Evolutionary conservation across 2,329 filamentous ascomycete species (phyloP), one percentile per base, ranked within the genome.

Genomic region (Didymella segeticola): DNA sequence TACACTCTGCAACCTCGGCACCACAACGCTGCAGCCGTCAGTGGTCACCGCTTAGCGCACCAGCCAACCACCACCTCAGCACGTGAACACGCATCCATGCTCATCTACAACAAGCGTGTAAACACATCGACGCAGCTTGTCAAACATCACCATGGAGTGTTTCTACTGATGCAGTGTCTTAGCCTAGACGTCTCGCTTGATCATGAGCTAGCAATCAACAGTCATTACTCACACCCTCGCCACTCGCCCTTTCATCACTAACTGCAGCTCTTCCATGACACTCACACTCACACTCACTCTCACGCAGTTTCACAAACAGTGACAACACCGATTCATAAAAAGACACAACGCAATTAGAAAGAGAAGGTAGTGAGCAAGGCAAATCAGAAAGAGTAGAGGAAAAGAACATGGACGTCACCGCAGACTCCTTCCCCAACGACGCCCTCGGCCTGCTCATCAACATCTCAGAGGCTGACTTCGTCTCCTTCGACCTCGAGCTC

Each of bases 401-500:
- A 19, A 9, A 12, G 46, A 43, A 29, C 10, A 88, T 88, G 86
- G 85, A 88, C 47, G 73, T 88, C 61, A 79, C 82, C 59, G 73
- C 73, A 19, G 63, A 68, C 53, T 77, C 79, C 41, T 86, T 85
- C 66, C 72, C 75, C 23, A 70, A 75, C 25, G 73, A 80, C 23
- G 74, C 88, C 6, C 77, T 86, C 3, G 78, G 78, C 31, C 80
- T 89, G 29, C 72, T 89, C 17, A 77, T 81, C 54, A 77, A 83
- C 51, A 80, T 89, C 50, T 80, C 83, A 22, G 77, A 82, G 49
- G 82, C 85, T 27, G 79, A 80, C 55, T 89, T 88, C 62, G 82
- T 89, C 11, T 78, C 86, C 3, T 78, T 89, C 53, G 87, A 89
- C 65, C 77, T 89, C 11, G 87, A 89, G 70, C 81, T 89, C 38